Evolutionary conservation across 495 filamentous ascomycete genomes (phyloP).

Genomic region (Daldinia loculata): DNA sequence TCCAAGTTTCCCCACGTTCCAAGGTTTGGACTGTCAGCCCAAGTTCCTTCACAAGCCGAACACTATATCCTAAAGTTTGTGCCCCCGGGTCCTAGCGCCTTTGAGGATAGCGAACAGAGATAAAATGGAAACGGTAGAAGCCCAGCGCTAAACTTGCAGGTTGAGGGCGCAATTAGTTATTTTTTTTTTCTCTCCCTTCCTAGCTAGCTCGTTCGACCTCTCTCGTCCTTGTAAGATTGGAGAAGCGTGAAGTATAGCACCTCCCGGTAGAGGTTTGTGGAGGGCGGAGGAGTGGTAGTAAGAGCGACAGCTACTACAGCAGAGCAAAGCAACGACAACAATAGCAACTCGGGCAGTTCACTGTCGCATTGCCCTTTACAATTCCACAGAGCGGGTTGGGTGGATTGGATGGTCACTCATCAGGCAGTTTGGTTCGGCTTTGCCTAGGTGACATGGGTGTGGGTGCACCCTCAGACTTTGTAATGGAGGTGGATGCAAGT

Average conservation of each 20-base stretch:
- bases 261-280: constrained; percentile 12
- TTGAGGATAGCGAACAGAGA: constrained; percentile 14
- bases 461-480: constrained; percentile 37
- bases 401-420: constrained; percentile 42
- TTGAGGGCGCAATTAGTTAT: constrained; percentile 19
- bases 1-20: constrained; percentile 42
- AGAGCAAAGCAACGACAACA: constrained; percentile 26
- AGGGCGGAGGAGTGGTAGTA: constrained; percentile 20
- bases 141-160: constrained; percentile 14
- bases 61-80: constrained; percentile 32
- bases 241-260: constrained; percentile 39
- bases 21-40: constrained; percentile 42
- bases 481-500: constrained; percentile 33
- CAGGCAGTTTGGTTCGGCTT: constrained; percentile 45
- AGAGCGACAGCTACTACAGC: constrained; percentile 15
- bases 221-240: neutral
- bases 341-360: constrained; percentile 42
- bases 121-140: neutral
- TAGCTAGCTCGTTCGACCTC: constrained; percentile 21
- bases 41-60: constrained; percentile 43
- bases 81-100: constrained; percentile 24
- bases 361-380: constrained; percentile 39
- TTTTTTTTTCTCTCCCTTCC: neutral
- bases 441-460: constrained; percentile 41
- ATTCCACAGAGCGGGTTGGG: constrained; percentile 31